These are phyloP conservation scores for Plantago elongata DNA, from an alignment of 257 asterid genomes.

Conservation along the genomic window DNA sequence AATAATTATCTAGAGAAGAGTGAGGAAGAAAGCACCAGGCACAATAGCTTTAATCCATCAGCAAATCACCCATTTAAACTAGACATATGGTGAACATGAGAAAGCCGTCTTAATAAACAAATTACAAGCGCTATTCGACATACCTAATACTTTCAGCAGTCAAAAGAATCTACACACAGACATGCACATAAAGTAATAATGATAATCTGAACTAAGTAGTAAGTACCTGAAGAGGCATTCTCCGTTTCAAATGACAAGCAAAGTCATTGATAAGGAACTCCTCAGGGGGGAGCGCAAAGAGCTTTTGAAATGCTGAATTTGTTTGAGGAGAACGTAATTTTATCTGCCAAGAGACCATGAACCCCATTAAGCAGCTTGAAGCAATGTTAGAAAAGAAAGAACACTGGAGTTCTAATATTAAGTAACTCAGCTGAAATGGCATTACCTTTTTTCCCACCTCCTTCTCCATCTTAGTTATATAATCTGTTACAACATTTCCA, in stretches of 20 bases:
- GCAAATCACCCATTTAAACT: no score
- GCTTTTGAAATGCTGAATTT: slow-evolving; percentile 93
- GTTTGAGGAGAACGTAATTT: slow-evolving; percentile 93
- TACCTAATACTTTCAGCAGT: not conserved
- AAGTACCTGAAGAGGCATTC: slow-evolving; percentile 94
- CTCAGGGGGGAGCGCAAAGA: slow-evolving; percentile 85
- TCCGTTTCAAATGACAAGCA: slow-evolving; percentile 87
- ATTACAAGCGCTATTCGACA: not conserved
- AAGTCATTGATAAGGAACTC: slow-evolving; percentile 98
- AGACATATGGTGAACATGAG: not conserved
- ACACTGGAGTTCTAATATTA: not conserved
- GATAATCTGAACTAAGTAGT: slow-evolving; percentile 30
- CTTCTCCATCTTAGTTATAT: slow-evolving; percentile 89
- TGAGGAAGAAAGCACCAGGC: slow-evolving; percentile 15
- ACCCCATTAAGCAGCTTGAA: slow-evolving; percentile 19
- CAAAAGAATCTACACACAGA: not conserved
- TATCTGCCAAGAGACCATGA: slow-evolving; percentile 47
- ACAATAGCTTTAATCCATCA: no score
- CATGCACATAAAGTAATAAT: not conserved
- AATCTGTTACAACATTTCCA: slow-evolving; percentile 67
- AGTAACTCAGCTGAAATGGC: slow-evolving; percentile 18
- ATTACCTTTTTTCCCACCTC: slow-evolving; percentile 97
- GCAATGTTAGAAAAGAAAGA: slow-evolving; percentile 12
- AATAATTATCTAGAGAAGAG: slow-evolving; percentile 17
- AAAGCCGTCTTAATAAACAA: not conserved